Base-by-base conservation (phyloP, 768 basidiomycete species). In the Mycena galopus region DNA sequence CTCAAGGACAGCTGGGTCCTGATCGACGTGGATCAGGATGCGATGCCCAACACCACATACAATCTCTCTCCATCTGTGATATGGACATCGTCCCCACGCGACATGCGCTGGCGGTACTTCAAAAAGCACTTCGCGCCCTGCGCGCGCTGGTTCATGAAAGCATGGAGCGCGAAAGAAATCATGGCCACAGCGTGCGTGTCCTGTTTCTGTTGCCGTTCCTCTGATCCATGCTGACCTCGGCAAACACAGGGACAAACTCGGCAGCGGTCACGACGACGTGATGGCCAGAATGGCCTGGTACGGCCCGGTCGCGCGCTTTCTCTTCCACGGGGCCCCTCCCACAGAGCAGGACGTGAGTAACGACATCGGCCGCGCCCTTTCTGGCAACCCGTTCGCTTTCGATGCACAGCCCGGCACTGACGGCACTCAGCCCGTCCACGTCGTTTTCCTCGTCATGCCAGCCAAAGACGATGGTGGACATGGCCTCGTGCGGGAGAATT, bases 381-480 rank as follows among this genome's bases (percentile, higher is more conserved):
- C 37, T 21, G 37, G 44, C 27, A 50, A 50, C 27, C 44, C 27
- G 29, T 63, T 63, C 19, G 44, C 42, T 14, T 3, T 42, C 60
- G 60, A 62, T 23, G 29, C 32, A 8, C 32, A 59, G 32, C 35
- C 33, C 16, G 10, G 21, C 37, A 37, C 35, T 25, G 19, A 30
- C 19, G 35, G 35, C 12, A 12, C 35, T 35, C 6, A 35, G 35
- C 33, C n/a, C 62, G 19, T 30, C 32, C n/a, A 37, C 35, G 64
- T 56, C 39, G 35, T 35, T 66, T 66, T 14, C n/a, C 65, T 67
- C 56, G 57, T 58, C 42, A 12, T 25, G 21, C 65, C 65, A 7
- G 56, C 39, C 57, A 44, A 47, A 30, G 65, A 58, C 39, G 17
- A 33, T 35, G 30, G 29, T 47, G 56, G 55, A 32, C 30, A 35